phyloP scores from a whole-genome alignment of 768 basidiomycete genomes.

The Clitopilus passeckerianus region DNA sequence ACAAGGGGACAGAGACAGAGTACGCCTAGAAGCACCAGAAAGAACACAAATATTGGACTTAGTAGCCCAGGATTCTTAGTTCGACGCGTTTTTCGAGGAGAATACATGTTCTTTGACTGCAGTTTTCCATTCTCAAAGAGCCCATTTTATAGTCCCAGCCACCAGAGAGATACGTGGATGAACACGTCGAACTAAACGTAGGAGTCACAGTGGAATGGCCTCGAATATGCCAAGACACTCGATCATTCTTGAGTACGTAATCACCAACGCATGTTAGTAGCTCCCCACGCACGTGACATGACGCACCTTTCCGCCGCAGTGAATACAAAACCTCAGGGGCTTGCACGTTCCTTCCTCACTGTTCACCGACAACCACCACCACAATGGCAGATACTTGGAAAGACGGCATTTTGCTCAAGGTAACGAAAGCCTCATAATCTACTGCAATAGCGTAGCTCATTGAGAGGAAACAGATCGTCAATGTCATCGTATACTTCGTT shows the following conservation, averaged over 20 bases:
- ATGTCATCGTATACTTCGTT: constrained; percentile 77
- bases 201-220: not conserved
- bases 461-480: constrained; percentile 46
- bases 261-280: not conserved
- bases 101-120: not conserved
- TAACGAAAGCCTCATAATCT: constrained; percentile 13
- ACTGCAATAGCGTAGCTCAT: not conserved
- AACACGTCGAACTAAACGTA: not conserved
- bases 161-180: not conserved
- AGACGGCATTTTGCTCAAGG: constrained; percentile 82
- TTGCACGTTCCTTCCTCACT: not conserved
- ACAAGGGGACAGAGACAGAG: constrained; percentile 63
- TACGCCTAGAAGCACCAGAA: constrained; percentile 54
- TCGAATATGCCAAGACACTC: not conserved
- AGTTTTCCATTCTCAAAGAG: not conserved
- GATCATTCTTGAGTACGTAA: not conserved
- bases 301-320: not conserved
- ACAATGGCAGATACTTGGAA: constrained; percentile 60
- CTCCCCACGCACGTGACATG: not conserved
- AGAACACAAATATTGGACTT: constrained; percentile 31
- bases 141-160: not conserved
- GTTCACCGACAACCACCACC: constrained; percentile 4
- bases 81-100: not conserved
- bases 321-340: not conserved
- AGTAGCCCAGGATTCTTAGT: not conserved